phyloP scores from a whole-genome alignment of 2,329 filamentous ascomycete genomes.

The Colletotrichum horii region DNA sequence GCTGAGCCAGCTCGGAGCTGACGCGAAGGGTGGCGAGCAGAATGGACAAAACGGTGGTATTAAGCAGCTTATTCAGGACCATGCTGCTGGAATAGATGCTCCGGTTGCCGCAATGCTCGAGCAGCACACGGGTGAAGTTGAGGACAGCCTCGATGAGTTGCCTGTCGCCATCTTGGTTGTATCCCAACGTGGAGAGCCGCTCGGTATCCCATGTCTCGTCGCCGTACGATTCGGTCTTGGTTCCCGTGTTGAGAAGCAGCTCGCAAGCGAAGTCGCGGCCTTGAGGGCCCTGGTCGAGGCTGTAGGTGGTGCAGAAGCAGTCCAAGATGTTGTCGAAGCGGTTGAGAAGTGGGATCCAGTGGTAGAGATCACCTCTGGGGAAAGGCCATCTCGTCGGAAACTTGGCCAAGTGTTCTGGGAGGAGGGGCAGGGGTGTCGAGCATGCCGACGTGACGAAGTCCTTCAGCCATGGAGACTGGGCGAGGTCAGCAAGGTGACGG shows the following conservation, averaged over 20 bases:
- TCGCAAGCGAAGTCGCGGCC: constrained; percentile 73
- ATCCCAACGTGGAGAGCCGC: constrained; percentile 64
- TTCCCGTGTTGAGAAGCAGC: constrained; percentile 65
- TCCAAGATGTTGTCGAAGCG: constrained; percentile 91
- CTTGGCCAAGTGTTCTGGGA: constrained; percentile 76
- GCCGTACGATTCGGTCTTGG: constrained; percentile 55
- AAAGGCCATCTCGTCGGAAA: constrained; percentile 95
- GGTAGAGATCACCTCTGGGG: constrained; percentile 92
- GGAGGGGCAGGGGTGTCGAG: constrained; percentile 72
- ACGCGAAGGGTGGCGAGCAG: constrained; percentile 81
- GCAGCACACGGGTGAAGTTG: constrained; percentile 82
- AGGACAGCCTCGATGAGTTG: constrained; percentile 81
- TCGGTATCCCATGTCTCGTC: constrained; percentile 51
- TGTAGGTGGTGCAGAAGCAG: constrained; percentile 80
- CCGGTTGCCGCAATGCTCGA: constrained; percentile 95
- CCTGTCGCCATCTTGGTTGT: constrained; percentile 77
- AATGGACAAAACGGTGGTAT: constrained; percentile 82
- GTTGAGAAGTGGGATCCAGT: constrained; percentile 96
- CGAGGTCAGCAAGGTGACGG: constrained; percentile 25
- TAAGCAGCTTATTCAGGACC: constrained; percentile 86
- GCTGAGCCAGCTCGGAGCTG: constrained; percentile 84
- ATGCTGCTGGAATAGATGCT: constrained; percentile 95
- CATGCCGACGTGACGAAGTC: constrained; percentile 78
- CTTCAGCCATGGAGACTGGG: constrained; percentile 84
- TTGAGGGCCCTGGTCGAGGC: constrained; percentile 81